Evolutionary conservation across 495 filamentous ascomycete species (phyloP), one percentile per base, ranked within the genome.

Genomic region (Thermochaetoides thermophila): DNA sequence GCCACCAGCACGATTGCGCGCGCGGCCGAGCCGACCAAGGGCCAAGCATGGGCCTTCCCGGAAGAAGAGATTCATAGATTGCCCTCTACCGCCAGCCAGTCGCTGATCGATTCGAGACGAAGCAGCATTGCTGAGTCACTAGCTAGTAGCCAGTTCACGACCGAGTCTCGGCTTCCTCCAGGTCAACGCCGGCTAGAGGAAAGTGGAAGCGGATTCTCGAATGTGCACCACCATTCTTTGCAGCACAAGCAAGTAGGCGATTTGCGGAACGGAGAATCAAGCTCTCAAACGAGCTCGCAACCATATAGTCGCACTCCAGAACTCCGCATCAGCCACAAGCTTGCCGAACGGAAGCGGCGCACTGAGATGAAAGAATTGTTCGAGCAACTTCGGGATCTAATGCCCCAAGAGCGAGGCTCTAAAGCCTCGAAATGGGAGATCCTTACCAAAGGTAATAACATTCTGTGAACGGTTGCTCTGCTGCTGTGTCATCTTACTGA

Each of bases 391-490:
- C 74, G 86, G 23, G 67, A 76, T 32, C 68, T 84, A 25, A 74
- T 95, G 40, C 87, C 87, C 5, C 76, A 84, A 35, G 81, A 80
- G 38, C 74, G 85, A 31, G 87, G 85, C 13, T 79, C 81, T 27
- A 99, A 96, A 49, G 86, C 87, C 3, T 94, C 85, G 49, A 99
- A 99, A 57, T 99, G 91, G 91, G 89, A 99, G 48, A 92, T 93
- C 21, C 55, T 99, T n/a, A 91, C 83, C 7, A 85, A 87, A 69
- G 82, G 85, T 92, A 66, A 22, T 44, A 15, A 22, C n/a, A 10
- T 17, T 7, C 9, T 4, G 4, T 10, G 11, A 3, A 4, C 4
- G 5, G n/a, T 15, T 4, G 3, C 27, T 15, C n/a, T 3, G 13
- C 27, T 15, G 13, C 9, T 7, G 12, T 19, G 0, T 18, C 6